Evolutionary conservation across 2,329 filamentous ascomycete species (phyloP).

Genomic region (Botrytis deweyae): DNA sequence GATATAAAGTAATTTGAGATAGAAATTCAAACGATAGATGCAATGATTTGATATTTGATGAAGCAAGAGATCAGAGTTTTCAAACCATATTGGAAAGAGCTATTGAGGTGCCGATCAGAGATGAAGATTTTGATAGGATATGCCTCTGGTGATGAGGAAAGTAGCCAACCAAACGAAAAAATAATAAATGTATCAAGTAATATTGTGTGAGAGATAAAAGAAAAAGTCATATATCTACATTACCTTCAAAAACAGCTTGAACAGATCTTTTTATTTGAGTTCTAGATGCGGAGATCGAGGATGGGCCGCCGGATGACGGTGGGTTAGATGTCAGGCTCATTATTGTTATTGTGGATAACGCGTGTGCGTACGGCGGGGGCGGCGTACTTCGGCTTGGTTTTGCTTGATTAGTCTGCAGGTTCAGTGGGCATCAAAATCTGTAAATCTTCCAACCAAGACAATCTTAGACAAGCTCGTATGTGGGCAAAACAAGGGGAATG

Average conservation of each 20-base stretch:
- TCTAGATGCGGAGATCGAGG: constrained; percentile 39
- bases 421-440: neutral
- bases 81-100: constrained; percentile 7
- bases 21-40: constrained; percentile 12
- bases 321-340: constrained; percentile 40
- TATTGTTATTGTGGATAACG: constrained; percentile 19
- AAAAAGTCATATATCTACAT: constrained; percentile 16
- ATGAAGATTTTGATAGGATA: neutral
- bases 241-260: constrained; percentile 62
- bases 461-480: constrained; percentile 11
- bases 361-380: constrained; percentile 16
- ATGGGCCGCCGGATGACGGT: constrained; percentile 38
- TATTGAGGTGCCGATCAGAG: constrained; percentile 3
- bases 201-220: constrained; percentile 17
- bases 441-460: constrained; percentile 7
- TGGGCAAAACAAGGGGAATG: constrained; percentile 14
- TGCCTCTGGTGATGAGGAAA: neutral
- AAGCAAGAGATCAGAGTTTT: constrained; percentile 16
- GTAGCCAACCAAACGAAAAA: neutral
- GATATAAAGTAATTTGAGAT: constrained; percentile 20
- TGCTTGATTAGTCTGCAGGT: constrained; percentile 11
- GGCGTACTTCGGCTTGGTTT: constrained; percentile 3
- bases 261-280: constrained; percentile 58
- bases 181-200: constrained; percentile 19
- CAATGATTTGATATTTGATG: constrained; percentile 28